These are phyloP conservation scores for Cubamyces sp. DNA, from an alignment of 768 basidiomycete species.

Conservation along the genomic window DNA sequence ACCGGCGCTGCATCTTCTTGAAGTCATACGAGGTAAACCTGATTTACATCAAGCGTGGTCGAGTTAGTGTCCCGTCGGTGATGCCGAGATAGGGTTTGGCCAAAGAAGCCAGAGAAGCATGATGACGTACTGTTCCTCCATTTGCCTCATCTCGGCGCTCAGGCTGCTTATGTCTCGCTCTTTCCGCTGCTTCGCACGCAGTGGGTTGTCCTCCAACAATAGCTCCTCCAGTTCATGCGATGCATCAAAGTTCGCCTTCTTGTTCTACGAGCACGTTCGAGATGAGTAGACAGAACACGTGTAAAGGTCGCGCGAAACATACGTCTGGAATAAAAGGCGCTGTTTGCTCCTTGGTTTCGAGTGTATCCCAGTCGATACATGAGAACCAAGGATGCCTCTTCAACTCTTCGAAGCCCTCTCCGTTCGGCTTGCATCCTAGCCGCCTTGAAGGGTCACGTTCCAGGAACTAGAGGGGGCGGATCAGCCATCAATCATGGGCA, in stretches of 20 bases:
- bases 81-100: slow-evolving; percentile 6
- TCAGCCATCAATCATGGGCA: slow-evolving; percentile 22
- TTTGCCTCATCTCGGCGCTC: slow-evolving; percentile 91
- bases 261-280: slow-evolving; percentile 62
- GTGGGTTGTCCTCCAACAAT: slow-evolving; percentile 92
- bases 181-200: slow-evolving; percentile 93
- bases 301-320: slow-evolving; percentile 34
- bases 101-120: slow-evolving; percentile 17
- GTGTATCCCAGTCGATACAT: slow-evolving; percentile 84
- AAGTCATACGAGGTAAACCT: slow-evolving; percentile 95
- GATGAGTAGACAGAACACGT: slow-evolving; percentile 16
- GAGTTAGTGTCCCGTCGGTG: not conserved
- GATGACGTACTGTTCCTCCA: slow-evolving; percentile 90
- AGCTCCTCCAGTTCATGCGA: slow-evolving; percentile 98
- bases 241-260: slow-evolving; percentile 98
- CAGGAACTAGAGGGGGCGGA: slow-evolving; percentile 59
- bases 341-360: slow-evolving; percentile 73
- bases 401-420: slow-evolving; percentile 81
- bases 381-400: slow-evolving; percentile 86
- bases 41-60: not conserved
- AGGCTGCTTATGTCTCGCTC: slow-evolving; percentile 81
- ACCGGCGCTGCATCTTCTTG: slow-evolving; percentile 87
- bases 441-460: slow-evolving; percentile 84
- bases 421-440: slow-evolving; percentile 78
- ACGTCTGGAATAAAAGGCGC: slow-evolving; percentile 93